A percentile compares a stretch with the other conserved stretches of the same genome.
Evolutionary conservation across 2,329 filamentous ascomycete species (phyloP).

Genomic region (Orbilia ellipsospora): DNA sequence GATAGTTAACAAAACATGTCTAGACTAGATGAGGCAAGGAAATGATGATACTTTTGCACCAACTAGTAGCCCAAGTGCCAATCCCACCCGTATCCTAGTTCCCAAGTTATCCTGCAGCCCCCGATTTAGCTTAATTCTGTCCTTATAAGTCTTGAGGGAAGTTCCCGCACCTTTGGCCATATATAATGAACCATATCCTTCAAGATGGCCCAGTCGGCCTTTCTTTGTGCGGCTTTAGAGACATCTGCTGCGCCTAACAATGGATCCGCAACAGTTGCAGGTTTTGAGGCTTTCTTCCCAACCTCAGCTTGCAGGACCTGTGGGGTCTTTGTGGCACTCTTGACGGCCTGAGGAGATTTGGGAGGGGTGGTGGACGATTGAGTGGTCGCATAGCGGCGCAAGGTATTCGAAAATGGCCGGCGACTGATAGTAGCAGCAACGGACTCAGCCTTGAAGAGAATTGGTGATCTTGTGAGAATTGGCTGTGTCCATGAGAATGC

Average conservation of each 20-base stretch:
- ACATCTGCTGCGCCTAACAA: constrained; percentile 24
- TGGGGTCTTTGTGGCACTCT: constrained; percentile 36
- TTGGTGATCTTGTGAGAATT: background rate
- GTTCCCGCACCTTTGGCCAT: constrained; percentile 78
- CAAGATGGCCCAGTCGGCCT: constrained; percentile 98
- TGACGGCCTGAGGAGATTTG: constrained; percentile 11
- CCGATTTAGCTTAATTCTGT: constrained; percentile 27
- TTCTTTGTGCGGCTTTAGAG: constrained; percentile 72
- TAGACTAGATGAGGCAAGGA: background rate
- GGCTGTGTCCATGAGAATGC: constrained; percentile 2
- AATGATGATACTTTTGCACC: constrained; percentile 77
- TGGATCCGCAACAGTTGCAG: constrained; percentile 30
- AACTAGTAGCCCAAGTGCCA: constrained; percentile 84
- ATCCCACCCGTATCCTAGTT: constrained; percentile 83
- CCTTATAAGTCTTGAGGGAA: constrained; percentile 20
- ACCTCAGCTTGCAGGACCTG: constrained; percentile 34
- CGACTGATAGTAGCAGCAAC: background rate
- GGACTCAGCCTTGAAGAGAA: constrained; percentile 1
- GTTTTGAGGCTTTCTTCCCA: constrained; percentile 28
- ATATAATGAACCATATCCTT: constrained; percentile 96
- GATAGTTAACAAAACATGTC: constrained; percentile 53
- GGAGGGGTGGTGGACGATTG: constrained; percentile 20
- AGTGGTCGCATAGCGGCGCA: constrained; percentile 37
- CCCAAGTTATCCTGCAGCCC: constrained; percentile 73
- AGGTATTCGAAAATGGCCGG: background rate